A percentile compares a stretch with the other conserved stretches of the same genome.
These are phyloP conservation scores for Yamadazyma laniorum DNA, from an alignment of 805 yeast genomes.

Conservation along the genomic window DNA sequence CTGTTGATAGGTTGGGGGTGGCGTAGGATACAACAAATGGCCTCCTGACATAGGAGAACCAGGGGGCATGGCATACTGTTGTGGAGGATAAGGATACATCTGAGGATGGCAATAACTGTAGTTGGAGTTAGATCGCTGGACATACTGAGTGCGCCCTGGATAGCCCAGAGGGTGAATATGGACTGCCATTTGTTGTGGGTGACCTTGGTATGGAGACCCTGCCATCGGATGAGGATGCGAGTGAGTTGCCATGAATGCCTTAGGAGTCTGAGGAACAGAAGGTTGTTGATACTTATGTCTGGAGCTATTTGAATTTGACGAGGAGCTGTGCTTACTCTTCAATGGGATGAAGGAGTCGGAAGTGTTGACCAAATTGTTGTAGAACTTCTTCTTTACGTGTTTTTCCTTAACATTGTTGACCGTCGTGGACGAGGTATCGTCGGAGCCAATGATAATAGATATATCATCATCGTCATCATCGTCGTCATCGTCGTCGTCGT, in stretches of 20 bases:
- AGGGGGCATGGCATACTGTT: conserved; percentile 5
- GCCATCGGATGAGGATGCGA: conserved; percentile 3
- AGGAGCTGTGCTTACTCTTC: conserved; percentile 8
- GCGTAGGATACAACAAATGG: conserved; percentile 14
- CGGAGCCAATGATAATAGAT: conserved; percentile 38
- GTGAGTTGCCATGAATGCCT: conserved; percentile 6
- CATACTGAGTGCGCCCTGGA: conserved; percentile 6
- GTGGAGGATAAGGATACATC: conserved; percentile 9
- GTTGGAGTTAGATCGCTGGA: conserved; percentile 9
- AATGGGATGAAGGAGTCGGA: conserved; percentile 23
- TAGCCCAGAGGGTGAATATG: conserved; percentile 4
- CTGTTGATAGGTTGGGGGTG: conserved; percentile 7
- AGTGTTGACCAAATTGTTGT: conserved; percentile 13
- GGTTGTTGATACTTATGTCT: not conserved
- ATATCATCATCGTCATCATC: conserved; percentile 37
- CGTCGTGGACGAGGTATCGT: conserved; percentile 25
- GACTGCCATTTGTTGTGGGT: conserved; percentile 11
- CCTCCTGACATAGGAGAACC: conserved; percentile 5
- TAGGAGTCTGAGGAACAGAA: conserved; percentile 7
- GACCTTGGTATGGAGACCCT: conserved; percentile 7
- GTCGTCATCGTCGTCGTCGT: conserved; percentile 23
- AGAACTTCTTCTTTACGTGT: conserved; percentile 13
- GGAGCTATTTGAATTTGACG: not conserved
- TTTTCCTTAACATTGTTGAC: conserved; percentile 13
- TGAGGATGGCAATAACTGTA: conserved; percentile 10